Evolutionary conservation across 495 filamentous ascomycete species (phyloP), one percentile per base, ranked within the genome.

Genomic region (Sabuloglossum arenarium): DNA sequence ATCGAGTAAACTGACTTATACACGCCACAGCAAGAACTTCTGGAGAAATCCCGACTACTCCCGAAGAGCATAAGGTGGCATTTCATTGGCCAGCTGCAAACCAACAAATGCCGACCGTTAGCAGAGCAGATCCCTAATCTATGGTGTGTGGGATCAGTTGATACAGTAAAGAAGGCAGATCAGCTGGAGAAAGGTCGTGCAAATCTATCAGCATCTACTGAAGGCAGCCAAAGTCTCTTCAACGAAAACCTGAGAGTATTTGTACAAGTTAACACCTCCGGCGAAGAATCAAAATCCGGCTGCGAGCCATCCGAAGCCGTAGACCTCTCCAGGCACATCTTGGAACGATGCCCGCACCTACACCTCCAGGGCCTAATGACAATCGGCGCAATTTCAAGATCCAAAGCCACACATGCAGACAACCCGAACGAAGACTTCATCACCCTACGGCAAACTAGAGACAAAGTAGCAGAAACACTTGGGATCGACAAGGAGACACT

Each of bases 181-280:
- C 74, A 81, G 49, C 74, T 97, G 11, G 76, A 94, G 67, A 85
- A 85, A 58, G 81, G 85, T 45, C 80, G 91, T 57, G 73, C 73
- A 0, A 77, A 79, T 19, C 67, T 75, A 43, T 43, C 9, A 21
- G 16, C 39, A 4, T 43, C 39, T 21, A 61, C 59, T 32, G 58
- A 54, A 6, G 62, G 62, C 21, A 56, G 3, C 27, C 46, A 0
- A 0, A 16, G 0, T 23, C 52, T 24, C 24, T 16, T 16, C 6
- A 25, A 57, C 27, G 52, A 39, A 24, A 71, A 58, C 53, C 68
- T 96, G 56, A 74, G 84, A 59, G 70, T 97, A 46, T 88, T 86
- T 66, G 80, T 98, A 25, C 91, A 98, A 68, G 79, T 97, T 54
- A 98, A 98, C 67, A 98, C 91, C 0, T 93, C 86, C 0, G 86